Base-by-base conservation (phyloP, 345 rosid species). In the Hypericum perforatum region DNA sequence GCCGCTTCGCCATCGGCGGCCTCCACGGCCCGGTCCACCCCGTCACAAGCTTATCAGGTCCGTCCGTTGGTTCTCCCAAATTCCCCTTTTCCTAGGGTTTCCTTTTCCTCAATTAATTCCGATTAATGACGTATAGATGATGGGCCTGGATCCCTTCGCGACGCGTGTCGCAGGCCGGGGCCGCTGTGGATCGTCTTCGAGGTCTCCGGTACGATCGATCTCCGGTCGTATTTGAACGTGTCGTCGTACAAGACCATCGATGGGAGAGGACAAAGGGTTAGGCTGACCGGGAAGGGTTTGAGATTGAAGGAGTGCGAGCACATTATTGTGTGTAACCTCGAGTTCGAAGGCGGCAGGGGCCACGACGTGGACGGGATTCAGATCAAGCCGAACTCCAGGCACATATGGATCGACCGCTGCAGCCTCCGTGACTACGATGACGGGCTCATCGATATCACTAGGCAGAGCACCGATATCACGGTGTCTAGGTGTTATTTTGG, bases 171-270 rank as follows among this genome's bases (percentile, higher is more conserved):
- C 7, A 46, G 50, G 16, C 13, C 15, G 50, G 50, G 22, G 6
- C 50, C 50, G 22, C 22, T 46, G 50, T 46, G 50, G 50, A 46
- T 46, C 22, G 50, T 46, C 29, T 46, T 46, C 50, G 50, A 46
- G 15, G 50, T 46, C 50, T 46, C 32, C 32, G 32, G 32, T 1
- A 22, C 32, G 32, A 22, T 22, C 32, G 50, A 46, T 9, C 50
- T 46, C 8, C 15, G 22, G 29, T 13, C 50, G 22, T 46, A 13
- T 10, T 46, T 46, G 50, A 46, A 32, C 29, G 50, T 46, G 5
- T 46, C 50, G 7, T 46, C 50, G 15, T 46, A 46, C 50, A 46
- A 46, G 50, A 46, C 50, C 8, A 46, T 46, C 6, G 50, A 46
- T 46, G 50, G 50, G 8, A 16, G 50, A 1, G 50, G 50, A 16